phyloP scores from a whole-genome alignment of 2,329 filamentous ascomycete species.

The Fusarium sp. region DNA sequence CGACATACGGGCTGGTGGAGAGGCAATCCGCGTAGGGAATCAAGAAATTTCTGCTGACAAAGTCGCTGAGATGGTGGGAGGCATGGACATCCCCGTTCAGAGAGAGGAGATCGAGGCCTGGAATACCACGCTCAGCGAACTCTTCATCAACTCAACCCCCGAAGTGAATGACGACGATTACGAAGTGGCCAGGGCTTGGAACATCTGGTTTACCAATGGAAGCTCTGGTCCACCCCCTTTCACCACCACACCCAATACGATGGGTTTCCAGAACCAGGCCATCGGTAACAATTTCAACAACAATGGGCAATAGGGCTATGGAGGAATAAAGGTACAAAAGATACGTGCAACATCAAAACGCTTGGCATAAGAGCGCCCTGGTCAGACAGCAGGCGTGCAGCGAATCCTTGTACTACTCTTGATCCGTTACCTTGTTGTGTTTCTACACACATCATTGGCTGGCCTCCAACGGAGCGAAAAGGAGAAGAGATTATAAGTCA shows the following conservation, averaged over 20 bases:
- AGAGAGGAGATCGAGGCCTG: slow-evolving; percentile 10
- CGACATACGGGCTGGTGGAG: neutral
- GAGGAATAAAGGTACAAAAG: neutral
- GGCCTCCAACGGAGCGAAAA: neutral
- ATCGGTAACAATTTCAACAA: neutral
- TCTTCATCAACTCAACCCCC: neutral
- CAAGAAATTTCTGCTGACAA: neutral
- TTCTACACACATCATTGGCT: neutral
- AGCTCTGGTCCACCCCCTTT: neutral
- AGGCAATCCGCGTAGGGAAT: neutral
- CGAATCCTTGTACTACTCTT: neutral
- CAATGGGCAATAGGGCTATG: neutral
- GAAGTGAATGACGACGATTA: slow-evolving; percentile 1
- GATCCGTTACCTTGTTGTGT: neutral
- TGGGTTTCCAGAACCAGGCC: neutral
- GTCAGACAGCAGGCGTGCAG: neutral
- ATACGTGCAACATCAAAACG: neutral
- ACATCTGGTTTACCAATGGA: neutral
- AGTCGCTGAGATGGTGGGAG: neutral
- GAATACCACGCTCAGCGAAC: slow-evolving; percentile 1
- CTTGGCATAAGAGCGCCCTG: neutral
- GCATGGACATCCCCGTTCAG: neutral
- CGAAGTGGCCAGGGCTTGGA: neutral
- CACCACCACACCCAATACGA: neutral
- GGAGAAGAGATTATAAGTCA: neutral